phyloP scores from a whole-genome alignment of 1,284 basidiomycete genomes.

The Clitocybe nebularis region DNA sequence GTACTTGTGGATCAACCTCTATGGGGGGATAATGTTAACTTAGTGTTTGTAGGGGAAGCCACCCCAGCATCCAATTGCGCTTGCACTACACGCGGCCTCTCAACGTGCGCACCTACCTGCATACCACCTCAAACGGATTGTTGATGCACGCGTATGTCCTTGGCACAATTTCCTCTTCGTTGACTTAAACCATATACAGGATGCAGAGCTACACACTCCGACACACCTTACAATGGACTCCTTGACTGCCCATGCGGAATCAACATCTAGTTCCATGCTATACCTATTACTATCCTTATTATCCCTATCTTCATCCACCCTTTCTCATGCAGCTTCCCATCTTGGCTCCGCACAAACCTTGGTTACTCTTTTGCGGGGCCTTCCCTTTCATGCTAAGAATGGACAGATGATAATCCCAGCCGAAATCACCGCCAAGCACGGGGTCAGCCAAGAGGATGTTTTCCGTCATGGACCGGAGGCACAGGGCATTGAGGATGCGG shows the following conservation, averaged over 20 bases:
- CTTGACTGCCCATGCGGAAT: conserved; percentile 69
- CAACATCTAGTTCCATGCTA: conserved; percentile 76
- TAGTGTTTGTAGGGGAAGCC: conserved; percentile 54
- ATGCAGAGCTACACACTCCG: conserved; percentile 67
- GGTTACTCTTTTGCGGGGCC: conserved; percentile 67
- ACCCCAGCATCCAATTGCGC: conserved; percentile 79
- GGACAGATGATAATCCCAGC: conserved; percentile 79
- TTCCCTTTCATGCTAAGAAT: conserved; percentile 74
- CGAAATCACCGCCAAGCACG: conserved; percentile 78
- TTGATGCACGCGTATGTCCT: conserved; percentile 76
- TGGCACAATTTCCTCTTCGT: conserved; percentile 3
- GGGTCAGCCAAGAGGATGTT: conserved; percentile 84
- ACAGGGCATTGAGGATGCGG: conserved; percentile 66
- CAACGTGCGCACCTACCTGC: conserved; percentile 48
- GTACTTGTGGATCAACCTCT: conserved; percentile 38
- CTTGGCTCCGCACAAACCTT: conserved; percentile 72
- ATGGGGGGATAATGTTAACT: conserved; percentile 14
- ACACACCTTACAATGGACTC: conserved; percentile 70
- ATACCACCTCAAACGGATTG: conserved; percentile 82
- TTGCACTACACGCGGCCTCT: conserved; percentile 66
- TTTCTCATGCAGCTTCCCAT: conserved; percentile 80
- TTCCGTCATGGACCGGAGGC: conserved; percentile 69
- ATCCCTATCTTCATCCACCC: conserved; percentile 54
- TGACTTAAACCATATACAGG: conserved; percentile 38
- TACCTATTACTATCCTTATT: conserved; percentile 78